Evolutionary conservation across 257 asterid genomes (phyloP), one percentile per base, ranked within the genome.

Genomic region (Cruciata laevipes): DNA sequence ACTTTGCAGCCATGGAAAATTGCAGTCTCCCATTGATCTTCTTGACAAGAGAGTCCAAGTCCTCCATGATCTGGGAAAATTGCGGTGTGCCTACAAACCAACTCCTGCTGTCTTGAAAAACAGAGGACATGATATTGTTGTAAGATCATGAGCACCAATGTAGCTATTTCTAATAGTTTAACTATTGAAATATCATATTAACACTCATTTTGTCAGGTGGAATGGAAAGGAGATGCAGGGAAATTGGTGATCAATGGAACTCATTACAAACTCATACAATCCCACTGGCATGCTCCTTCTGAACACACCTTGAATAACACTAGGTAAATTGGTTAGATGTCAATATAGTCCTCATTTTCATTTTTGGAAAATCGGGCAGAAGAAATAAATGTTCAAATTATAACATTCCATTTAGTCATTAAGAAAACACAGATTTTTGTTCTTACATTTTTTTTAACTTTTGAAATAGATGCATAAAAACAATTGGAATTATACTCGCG

Each of bases 281-380:
- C 86, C 53, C 95, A 91, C 53, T 91, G 98, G 96, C 96, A 91
- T 71, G 70, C 89, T 72, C 95, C 98, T 74, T 79, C 95, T 7
- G 98, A 90, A 70, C 95, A 90, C 82, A 82, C 82, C 13, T 17
- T 90, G 33, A 61, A 83, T 49, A 85, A 85, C 25, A 78, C 40
- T 69, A 76, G 95, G 97, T 89, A 37, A 37, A 37, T 7, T 68
- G 24, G 6, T 38, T 33, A 7, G 42, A 12, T 27, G 2, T 27
- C 30, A 27, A 27, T 27, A 1, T 27, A 27, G 30, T 27, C 30
- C 30, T 27, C 1, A 27, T 27, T 27, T 27, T 27, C 30, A 27
- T 27, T 27, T 27, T 27, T 27, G 30, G 30, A 27, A 27, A 27
- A 27, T 27, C 2, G 30, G 30, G 30, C 2, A 1, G 30, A 27